Conservation (phyloP, 2,329 filamentous ascomycete genomes). For the Acephala macrosclerotiorum region DNA sequence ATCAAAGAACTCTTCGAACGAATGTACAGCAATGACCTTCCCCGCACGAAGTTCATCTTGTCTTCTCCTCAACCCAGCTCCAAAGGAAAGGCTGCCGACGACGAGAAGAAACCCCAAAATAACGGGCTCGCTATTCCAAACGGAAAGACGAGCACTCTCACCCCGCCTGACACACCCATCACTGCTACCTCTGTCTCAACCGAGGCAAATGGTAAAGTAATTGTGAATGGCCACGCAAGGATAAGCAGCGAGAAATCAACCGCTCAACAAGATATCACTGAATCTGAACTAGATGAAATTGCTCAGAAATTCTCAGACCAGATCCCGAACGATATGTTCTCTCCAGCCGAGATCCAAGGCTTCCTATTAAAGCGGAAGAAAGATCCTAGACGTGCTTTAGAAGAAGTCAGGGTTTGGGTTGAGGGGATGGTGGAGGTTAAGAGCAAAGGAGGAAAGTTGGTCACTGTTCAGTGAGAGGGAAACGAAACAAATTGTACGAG, state of each 20-base stretch:
- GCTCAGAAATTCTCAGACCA: slow-evolving; percentile 55
- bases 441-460: slow-evolving; percentile 25
- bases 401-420: slow-evolving; percentile 62
- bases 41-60: slow-evolving; percentile 39
- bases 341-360: slow-evolving; percentile 70
- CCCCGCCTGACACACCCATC: slow-evolving; percentile 33
- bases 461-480: slow-evolving; percentile 22
- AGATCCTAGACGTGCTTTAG: slow-evolving; percentile 60
- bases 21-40: slow-evolving; percentile 59
- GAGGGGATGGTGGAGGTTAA: slow-evolving; percentile 50
- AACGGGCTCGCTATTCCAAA: background rate
- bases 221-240: background rate
- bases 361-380: slow-evolving; percentile 70
- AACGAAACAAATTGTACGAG: too few species aligned
- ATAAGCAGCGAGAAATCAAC: background rate
- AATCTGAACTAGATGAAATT: slow-evolving; percentile 48
- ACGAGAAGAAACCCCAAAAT: background rate
- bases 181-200: background rate
- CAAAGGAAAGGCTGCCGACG: background rate
- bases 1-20: slow-evolving; percentile 64
- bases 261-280: slow-evolving; percentile 33
- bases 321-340: slow-evolving; percentile 61
- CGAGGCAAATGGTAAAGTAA: background rate
- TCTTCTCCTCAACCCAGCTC: background rate
- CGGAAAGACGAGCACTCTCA: slow-evolving; percentile 6